Percentiles rank a stretch among this genome's conserved stretches.
These are phyloP conservation scores for Stenocarpella maydis DNA, from an alignment of 2,329 filamentous ascomycete species.

Conservation along the genomic window DNA sequence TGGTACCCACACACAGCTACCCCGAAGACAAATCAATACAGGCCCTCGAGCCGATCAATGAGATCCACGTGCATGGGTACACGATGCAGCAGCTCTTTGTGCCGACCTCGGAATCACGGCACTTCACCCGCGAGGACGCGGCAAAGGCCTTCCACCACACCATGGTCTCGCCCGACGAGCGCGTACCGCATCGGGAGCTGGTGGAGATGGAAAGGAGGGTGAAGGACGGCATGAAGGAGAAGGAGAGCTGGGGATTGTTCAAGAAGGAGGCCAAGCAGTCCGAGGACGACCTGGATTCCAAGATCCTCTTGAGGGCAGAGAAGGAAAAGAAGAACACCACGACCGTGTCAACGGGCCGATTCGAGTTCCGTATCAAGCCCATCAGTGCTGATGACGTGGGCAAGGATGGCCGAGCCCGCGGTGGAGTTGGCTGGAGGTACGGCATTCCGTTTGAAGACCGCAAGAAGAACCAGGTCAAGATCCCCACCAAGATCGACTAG, in stretches of 20 bases:
- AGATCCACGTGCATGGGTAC: constrained; percentile 67
- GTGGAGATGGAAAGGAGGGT: constrained; percentile 62
- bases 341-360: constrained; percentile 59
- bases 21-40: constrained; percentile 53
- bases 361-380: constrained; percentile 70
- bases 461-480: constrained; percentile 71
- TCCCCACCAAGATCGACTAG: constrained; percentile 65
- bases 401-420: constrained; percentile 57
- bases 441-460: constrained; percentile 70
- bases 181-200: constrained; percentile 70
- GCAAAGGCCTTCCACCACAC: constrained; percentile 69
- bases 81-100: constrained; percentile 72
- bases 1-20: constrained; percentile 78
- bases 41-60: constrained; percentile 69
- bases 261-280: constrained; percentile 48
- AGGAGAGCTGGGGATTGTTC: constrained; percentile 52
- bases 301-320: constrained; percentile 46
- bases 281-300: constrained; percentile 52
- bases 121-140: constrained; percentile 71
- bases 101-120: constrained; percentile 68
- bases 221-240: constrained; percentile 46
- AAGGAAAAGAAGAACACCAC: constrained; percentile 51
- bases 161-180: constrained; percentile 67
- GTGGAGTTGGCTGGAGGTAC: constrained; percentile 68
- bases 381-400: constrained; percentile 66